A percentile compares a stretch with the other conserved stretches of the same genome.
Conservation (phyloP, 208 protist genomes). For the Leishmania gerbilli region DNA sequence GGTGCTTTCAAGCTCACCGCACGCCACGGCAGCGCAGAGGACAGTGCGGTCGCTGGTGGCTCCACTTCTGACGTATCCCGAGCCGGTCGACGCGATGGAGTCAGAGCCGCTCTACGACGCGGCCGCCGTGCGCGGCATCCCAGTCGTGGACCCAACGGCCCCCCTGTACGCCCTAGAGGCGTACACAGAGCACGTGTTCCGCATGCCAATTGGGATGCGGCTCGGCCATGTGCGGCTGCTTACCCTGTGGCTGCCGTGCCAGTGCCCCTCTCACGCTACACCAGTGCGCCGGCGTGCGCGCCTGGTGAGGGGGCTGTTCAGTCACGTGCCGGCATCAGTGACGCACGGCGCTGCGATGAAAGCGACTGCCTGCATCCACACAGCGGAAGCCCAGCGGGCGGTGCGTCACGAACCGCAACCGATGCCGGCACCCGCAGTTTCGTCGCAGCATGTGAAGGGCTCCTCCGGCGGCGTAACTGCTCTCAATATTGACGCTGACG, state of each 20-base stretch:
- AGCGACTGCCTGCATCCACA: slow-evolving; percentile 8
- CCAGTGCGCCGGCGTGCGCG: not conserved
- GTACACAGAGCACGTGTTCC: slow-evolving; percentile 19
- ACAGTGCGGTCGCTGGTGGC: slow-evolving; percentile 11
- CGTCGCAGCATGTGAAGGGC: not conserved
- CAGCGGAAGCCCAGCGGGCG: not conserved
- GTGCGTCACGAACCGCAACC: not conserved
- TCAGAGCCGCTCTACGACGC: not conserved
- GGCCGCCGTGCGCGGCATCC: not conserved
- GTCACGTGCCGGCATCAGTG: slow-evolving; percentile 22
- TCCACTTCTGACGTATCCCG: not conserved
- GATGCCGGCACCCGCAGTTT: not conserved
- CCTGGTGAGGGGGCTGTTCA: slow-evolving; percentile 26
- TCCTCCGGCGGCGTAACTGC: not conserved
- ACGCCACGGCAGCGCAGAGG: not conserved
- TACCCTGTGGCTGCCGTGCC: slow-evolving; percentile 9
- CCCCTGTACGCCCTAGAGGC: slow-evolving; percentile 25
- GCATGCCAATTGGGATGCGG: slow-evolving; percentile 24
- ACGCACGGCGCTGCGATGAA: slow-evolving; percentile 15
- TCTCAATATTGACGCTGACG: not conserved
- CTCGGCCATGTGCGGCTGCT: slow-evolving; percentile 14
- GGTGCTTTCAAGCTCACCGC: slow-evolving; percentile 1
- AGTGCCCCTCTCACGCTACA: not conserved
- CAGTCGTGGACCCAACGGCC: slow-evolving; percentile 26
- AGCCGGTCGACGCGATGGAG: not conserved